These are phyloP conservation scores for Plicaturopsis crispa DNA, from an alignment of 768 basidiomycete species.

Conservation along the genomic window DNA sequence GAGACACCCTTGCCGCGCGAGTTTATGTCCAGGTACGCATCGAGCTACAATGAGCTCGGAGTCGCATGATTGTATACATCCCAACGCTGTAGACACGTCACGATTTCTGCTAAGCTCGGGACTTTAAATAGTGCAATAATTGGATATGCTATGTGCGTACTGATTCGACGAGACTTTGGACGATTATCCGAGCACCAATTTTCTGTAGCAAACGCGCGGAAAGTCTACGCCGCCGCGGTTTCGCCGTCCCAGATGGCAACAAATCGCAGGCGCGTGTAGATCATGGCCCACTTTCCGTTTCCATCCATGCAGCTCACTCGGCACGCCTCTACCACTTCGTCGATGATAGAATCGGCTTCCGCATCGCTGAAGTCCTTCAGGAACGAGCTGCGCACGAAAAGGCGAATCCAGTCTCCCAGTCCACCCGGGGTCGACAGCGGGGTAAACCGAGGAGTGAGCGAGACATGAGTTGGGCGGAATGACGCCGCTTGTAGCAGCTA, in stretches of 20 bases:
- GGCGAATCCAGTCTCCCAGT: constrained; percentile 56
- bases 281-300: constrained; percentile 59
- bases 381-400: constrained; percentile 60
- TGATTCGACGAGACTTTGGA: too few relatives aligned
- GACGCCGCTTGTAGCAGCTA: constrained; percentile 50
- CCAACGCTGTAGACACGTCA: too few relatives aligned
- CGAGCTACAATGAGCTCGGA: too few relatives aligned
- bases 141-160: too few relatives aligned
- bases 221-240: neutral
- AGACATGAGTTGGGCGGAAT: constrained; percentile 49
- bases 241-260: constrained; percentile 34
- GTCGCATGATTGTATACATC: too few relatives aligned
- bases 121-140: too few relatives aligned
- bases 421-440: constrained; percentile 43
- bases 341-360: constrained; percentile 53
- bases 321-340: constrained; percentile 52
- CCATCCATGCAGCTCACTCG: constrained; percentile 48
- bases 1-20: too few relatives aligned
- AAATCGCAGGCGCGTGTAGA: constrained; percentile 69
- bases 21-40: too few relatives aligned
- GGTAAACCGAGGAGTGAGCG: constrained; percentile 48
- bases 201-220: too few relatives aligned
- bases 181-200: too few relatives aligned
- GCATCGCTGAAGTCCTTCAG: constrained; percentile 41
- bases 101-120: too few relatives aligned